Percentiles rank a stretch among this genome's conserved stretches.
Conservation (phyloP, 2,329 filamentous ascomycete species). For the Sarocladium kiliense region DNA sequence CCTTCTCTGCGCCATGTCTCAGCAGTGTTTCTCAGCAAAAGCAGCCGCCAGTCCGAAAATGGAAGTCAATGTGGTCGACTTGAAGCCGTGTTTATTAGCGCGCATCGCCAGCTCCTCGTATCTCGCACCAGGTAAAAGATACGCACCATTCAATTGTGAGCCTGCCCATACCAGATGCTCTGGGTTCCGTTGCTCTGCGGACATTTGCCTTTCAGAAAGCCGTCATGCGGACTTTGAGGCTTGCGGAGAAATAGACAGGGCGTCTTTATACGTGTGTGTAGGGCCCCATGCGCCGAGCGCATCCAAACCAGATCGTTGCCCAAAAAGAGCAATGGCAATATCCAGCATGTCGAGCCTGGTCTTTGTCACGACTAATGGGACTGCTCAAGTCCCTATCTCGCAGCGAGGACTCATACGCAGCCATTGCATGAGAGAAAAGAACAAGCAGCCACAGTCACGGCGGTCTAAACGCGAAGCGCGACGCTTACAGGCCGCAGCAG, state of each 20-base stretch:
- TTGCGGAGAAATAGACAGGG: too few species aligned
- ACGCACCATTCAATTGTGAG: too few species aligned
- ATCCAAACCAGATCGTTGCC: background rate
- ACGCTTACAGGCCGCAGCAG: background rate
- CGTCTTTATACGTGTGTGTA: too few species aligned
- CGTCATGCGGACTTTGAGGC: too few species aligned
- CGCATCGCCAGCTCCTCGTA: too few species aligned
- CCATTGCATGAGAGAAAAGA: slow-evolving; percentile 9
- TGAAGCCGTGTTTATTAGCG: background rate
- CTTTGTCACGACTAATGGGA: slow-evolving; percentile 7
- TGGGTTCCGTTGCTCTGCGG: too few species aligned
- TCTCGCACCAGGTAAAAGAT: background rate
- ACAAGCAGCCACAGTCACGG: slow-evolving; percentile 5
- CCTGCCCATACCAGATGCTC: too few species aligned
- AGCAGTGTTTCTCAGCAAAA: background rate
- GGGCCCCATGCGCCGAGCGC: too few species aligned
- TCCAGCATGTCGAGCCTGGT: background rate
- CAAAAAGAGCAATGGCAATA: background rate
- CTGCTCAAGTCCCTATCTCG: background rate
- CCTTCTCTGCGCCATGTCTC: too few species aligned
- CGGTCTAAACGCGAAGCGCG: background rate
- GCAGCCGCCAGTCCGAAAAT: background rate
- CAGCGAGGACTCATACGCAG: slow-evolving; percentile 6
- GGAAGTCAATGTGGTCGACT: background rate
- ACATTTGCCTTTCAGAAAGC: too few species aligned